Evolutionary conservation across 73 alveolate species (phyloP).

Genomic region (Breviolum minutum): DNA sequence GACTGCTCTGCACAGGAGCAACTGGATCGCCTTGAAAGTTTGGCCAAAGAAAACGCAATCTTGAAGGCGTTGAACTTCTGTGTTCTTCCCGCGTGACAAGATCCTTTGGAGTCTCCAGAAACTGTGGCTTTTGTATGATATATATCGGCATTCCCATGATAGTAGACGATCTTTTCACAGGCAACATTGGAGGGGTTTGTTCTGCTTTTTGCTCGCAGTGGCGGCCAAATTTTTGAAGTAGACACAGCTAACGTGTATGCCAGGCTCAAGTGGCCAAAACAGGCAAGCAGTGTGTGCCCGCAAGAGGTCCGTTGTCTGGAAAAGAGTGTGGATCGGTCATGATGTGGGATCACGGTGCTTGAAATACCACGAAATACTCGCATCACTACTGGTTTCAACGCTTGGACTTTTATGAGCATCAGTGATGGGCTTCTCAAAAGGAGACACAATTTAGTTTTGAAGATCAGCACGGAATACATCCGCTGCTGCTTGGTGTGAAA

Average conservation of each 20-base stretch:
- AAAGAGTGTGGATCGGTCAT: not conserved
- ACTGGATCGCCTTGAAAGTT: conserved; percentile 78
- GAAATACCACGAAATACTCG: too few relatives aligned
- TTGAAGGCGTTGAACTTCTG: conserved; percentile 16
- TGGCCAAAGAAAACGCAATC: conserved; percentile 65
- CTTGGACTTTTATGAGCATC: too few relatives aligned
- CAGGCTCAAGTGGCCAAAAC: conserved; percentile 54
- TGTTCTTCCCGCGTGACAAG: too few relatives aligned
- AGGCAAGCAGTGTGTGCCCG: not conserved
- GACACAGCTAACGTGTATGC: too few relatives aligned
- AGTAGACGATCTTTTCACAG: not conserved
- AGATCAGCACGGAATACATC: too few relatives aligned
- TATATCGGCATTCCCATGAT: not conserved
- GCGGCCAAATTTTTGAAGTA: not conserved
- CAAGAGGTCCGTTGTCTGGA: not conserved
- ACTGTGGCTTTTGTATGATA: too few relatives aligned
- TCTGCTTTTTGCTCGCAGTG: not conserved
- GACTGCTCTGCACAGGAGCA: conserved; percentile 18
- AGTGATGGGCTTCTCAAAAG: too few relatives aligned
- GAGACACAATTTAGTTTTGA: too few relatives aligned
- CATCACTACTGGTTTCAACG: too few relatives aligned
- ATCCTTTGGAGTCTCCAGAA: too few relatives aligned
- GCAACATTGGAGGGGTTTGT: not conserved
- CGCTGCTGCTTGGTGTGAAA: too few relatives aligned
- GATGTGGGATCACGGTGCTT: not conserved